Base-by-base conservation (phyloP, 306 rosid species). In the Potentilla sterilis region DNA sequence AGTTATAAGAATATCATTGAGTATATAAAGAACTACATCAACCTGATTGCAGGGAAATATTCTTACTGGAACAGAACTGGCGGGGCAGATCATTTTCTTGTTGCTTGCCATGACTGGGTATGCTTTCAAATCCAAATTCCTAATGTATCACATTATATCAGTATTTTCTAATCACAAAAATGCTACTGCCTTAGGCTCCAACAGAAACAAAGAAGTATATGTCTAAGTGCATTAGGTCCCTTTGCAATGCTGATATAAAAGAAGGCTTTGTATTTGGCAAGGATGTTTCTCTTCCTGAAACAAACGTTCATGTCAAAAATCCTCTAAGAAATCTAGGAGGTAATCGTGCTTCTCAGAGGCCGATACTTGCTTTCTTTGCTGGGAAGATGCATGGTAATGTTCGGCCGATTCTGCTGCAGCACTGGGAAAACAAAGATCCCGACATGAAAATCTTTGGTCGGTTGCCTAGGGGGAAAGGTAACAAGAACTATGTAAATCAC, bases 61-160 rank as follows among this genome's bases (percentile, higher is more conserved):
- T 90, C 96, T 70, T 88, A 80, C 83, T 95, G 97, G 97, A 92
- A 92, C 57, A 87, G 97, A 86, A 89, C 96, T 38, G 81, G 83
- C 47, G 98, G 98, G 61, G 83, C 97, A 51, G 99, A 92, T 83
- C 99, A 95, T 79, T 95, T 95, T 64, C 92, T 92, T 18, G 99
- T 84, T 81, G 99, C 99, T 70, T 95, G 97, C 85, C 98, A 95
- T 70, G 99, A 95, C 74, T 95, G 99, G 97, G 99, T 95, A 89
- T 28, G 84, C 65, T 82, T 57, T 57, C 35, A 57, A 9, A 22
- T 57, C 62, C 62, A 10, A 21, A 21, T 28, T 57, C 22, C 5
- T 22, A 57, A 7, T 51, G 10, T 49, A 49, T 21, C 7, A 24
- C 14, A 59, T 34, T 13, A 28, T 57, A 10, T 72, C 32, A 34